These are phyloP conservation scores for Colletotrichum destructivum DNA, from an alignment of 2,329 filamentous ascomycete genomes.

Conservation along the genomic window DNA sequence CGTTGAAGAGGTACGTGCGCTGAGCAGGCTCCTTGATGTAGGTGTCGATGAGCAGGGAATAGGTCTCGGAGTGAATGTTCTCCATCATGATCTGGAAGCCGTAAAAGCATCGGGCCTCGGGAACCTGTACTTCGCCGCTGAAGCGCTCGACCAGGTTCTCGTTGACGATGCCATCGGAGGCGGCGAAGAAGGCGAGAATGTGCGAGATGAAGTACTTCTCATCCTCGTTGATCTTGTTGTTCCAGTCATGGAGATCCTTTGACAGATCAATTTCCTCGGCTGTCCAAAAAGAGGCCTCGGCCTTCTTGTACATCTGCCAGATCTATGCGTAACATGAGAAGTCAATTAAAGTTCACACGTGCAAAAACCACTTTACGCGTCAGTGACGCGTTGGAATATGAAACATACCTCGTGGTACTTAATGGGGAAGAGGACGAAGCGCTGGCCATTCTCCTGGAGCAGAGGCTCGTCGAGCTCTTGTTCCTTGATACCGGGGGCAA, in stretches of 20 bases:
- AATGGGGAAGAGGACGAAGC: constrained; percentile 98
- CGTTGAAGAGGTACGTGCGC: constrained; percentile 95
- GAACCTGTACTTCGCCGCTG: constrained; percentile 95
- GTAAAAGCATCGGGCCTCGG: constrained; percentile 99
- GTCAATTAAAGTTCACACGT: constrained; percentile 56
- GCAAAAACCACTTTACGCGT: constrained; percentile 77
- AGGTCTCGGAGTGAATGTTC: constrained; percentile 99
- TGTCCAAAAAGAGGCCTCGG: constrained; percentile 99
- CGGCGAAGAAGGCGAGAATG: constrained; percentile 98
- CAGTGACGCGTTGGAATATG: constrained; percentile 56
- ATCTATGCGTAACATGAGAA: constrained; percentile 71
- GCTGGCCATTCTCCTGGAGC: constrained; percentile 93
- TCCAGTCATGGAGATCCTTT: constrained; percentile 99
- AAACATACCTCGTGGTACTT: constrained; percentile 97
- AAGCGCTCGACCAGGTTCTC: constrained; percentile 99
- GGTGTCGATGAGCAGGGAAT: constrained; percentile 98
- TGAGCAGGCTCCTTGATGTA: constrained; percentile 99
- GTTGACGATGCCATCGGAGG: constrained; percentile 99
- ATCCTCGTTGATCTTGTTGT: constrained; percentile 96
- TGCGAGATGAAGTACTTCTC: constrained; percentile 99
- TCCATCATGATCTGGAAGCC: constrained; percentile 99
- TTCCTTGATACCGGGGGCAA: constrained; percentile 70
- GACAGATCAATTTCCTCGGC: constrained; percentile 99
- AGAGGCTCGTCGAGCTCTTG: constrained; percentile 90
- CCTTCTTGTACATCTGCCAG: constrained; percentile 99